These are phyloP conservation scores for Dipodascopsis uninucleata DNA, from an alignment of 805 yeast genomes.

Conservation along the genomic window DNA sequence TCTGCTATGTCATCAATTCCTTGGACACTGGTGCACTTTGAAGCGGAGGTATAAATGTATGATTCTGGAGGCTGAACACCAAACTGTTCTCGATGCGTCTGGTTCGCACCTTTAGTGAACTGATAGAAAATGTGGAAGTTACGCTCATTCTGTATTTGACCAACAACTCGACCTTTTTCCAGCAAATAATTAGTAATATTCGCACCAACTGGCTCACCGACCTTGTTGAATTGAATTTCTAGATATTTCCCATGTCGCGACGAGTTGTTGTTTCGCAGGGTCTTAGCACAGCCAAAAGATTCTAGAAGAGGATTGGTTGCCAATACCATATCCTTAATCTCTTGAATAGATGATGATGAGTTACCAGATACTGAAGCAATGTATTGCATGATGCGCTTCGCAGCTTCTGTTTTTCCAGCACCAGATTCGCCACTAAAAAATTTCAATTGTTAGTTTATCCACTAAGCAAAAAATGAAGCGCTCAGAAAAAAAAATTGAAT, in stretches of 20 bases:
- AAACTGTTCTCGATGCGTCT: constrained; percentile 70
- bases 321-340: constrained; percentile 92
- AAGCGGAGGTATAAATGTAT: constrained; percentile 80
- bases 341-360: constrained; percentile 62
- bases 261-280: constrained; percentile 81
- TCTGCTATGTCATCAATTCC: constrained; percentile 82
- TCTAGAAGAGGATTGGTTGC: constrained; percentile 94
- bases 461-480: background rate
- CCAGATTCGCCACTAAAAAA: constrained; percentile 95
- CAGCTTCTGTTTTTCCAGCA: constrained; percentile 97
- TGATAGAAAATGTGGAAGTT: constrained; percentile 97
- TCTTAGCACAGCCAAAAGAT: constrained; percentile 91
- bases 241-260: constrained; percentile 92
- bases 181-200: constrained; percentile 90
- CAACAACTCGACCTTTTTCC: constrained; percentile 96
- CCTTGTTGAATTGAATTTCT: constrained; percentile 79
- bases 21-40: constrained; percentile 80
- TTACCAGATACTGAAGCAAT: constrained; percentile 78
- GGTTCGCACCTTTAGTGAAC: constrained; percentile 86
- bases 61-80: constrained; percentile 96
- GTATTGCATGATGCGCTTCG: constrained; percentile 90
- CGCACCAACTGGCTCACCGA: constrained; percentile 88
- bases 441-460: constrained; percentile 32
- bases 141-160: constrained; percentile 87
- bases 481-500: background rate